phyloP scores from a whole-genome alignment of 2,329 filamentous ascomycete species.

The Aspergillus fumigatiaffinis region DNA sequence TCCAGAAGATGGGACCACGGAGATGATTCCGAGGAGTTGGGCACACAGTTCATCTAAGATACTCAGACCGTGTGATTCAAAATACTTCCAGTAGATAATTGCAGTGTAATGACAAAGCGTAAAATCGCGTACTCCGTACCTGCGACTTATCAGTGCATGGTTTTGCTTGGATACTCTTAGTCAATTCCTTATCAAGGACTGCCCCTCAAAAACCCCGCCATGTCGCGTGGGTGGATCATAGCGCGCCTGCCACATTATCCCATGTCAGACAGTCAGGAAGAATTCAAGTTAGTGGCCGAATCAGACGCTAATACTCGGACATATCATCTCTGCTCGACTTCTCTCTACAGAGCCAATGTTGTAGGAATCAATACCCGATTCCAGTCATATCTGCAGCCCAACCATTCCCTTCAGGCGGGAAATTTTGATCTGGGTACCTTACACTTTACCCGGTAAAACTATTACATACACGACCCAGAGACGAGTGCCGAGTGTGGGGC shows the following conservation, averaged over 20 bases:
- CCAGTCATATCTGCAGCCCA: background rate
- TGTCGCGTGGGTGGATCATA: slow-evolving; percentile 19
- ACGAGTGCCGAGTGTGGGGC: slow-evolving; percentile 19
- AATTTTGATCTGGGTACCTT: background rate
- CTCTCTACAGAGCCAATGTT: background rate
- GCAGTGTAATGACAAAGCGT: background rate
- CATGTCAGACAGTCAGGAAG: background rate
- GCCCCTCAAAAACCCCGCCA: slow-evolving; percentile 22
- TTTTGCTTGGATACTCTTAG: background rate
- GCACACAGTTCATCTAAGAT: background rate
- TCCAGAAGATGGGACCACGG: background rate
- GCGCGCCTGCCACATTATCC: slow-evolving; percentile 19
- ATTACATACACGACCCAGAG: background rate
- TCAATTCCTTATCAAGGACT: slow-evolving; percentile 13
- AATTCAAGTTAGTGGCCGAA: background rate
- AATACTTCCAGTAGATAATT: background rate
- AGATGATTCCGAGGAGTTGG: background rate
- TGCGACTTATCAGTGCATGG: slow-evolving; percentile 13
- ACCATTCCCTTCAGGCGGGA: background rate
- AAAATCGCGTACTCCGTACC: slow-evolving; percentile 7
- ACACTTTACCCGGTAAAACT: background rate
- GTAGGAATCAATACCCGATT: background rate
- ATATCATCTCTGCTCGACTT: background rate
- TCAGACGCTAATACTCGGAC: background rate
- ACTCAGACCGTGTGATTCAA: background rate